phyloP scores from a whole-genome alignment of 2,329 filamentous ascomycete genomes.

The Paracamarosporium sp. region DNA sequence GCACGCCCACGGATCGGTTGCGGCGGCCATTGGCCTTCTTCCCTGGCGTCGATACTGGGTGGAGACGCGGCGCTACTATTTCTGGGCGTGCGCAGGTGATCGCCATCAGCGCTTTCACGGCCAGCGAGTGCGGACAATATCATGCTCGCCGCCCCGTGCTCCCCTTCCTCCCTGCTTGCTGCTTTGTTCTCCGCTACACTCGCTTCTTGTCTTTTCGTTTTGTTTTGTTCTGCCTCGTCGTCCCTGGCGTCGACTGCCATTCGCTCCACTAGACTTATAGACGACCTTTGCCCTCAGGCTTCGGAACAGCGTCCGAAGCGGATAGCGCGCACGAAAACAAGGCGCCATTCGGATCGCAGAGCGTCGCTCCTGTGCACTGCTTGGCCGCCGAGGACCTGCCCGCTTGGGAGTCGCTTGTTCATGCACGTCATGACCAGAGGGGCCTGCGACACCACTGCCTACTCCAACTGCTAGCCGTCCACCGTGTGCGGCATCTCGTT shows the following conservation, averaged over 20 bases:
- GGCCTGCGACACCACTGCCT: neutral
- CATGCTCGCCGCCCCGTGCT: conserved; percentile 24
- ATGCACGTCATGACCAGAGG: conserved; percentile 28
- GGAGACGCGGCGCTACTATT: conserved; percentile 29
- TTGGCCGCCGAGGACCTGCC: conserved; percentile 16
- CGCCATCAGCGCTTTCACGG: conserved; percentile 1
- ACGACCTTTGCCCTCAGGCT: conserved; percentile 4
- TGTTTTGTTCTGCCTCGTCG: conserved; percentile 18
- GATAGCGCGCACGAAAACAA: conserved; percentile 8
- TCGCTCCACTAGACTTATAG: conserved; percentile 20
- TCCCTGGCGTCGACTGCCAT: conserved; percentile 17
- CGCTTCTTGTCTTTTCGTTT: conserved; percentile 20
- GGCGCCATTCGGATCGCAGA: conserved; percentile 20
- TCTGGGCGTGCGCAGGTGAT: conserved; percentile 21
- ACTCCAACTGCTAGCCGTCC: neutral
- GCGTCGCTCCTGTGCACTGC: conserved; percentile 14
- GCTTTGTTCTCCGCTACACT: conserved; percentile 27
- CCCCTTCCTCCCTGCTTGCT: conserved; percentile 18
- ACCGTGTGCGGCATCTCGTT: neutral
- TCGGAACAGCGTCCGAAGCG: conserved; percentile 10
- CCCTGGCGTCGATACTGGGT: conserved; percentile 1
- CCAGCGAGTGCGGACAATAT: conserved; percentile 21
- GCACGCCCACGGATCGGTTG: neutral
- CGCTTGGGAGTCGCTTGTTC: conserved; percentile 12
- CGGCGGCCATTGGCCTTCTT: neutral